Base-by-base conservation (phyloP, 2,329 filamentous ascomycete genomes). In the Paraphaeosphaeria minitans region DNA sequence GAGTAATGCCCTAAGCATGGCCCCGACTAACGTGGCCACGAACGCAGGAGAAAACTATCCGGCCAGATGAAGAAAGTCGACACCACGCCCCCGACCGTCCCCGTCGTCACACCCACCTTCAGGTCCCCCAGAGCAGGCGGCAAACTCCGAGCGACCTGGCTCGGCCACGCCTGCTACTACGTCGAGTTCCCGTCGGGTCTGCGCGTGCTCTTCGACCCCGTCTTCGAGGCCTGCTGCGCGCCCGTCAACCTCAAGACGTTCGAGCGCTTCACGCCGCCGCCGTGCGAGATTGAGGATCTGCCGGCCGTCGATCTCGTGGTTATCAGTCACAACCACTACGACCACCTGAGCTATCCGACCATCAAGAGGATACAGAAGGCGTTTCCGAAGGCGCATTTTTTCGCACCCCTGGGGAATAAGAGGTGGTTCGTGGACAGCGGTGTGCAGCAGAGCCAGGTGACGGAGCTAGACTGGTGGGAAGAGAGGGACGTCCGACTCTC, bases 381-480 rank as follows among this genome's bases (percentile, higher is more conserved):
- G 53, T 88, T 95, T 69, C 92, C 92, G 0, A 84, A 90, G 14
- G 92, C 87, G 42, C 92, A 96, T 64, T 97, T 95, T 79, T 95
- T 97, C 63, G 93, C 93, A 22, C 92, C 92, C 0, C 78, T 97
- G 4, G 92, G 92, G 2, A 86, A 96, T 57, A 91, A 90, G 76
- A 80, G 84, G 49, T 97, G 93, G 93, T 97, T 98, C 75, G 80
- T 82, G 48, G 79, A 82, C 3, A 83, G 82, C 27, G 92, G 91
- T 1, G 85, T 97, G 55, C 64, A 22, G 6, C 29, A 24, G 12
- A 84, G 1, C 0, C 91, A 92, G 59, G 89, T 94, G 45, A 96
- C 92, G 0, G 93, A 97, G 79, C 77, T 97, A 69, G 94, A 98
- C 78, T 97, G 94, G 94, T 97, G 94, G 94, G 89, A 96, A 66